These are phyloP conservation scores for Podospora tetraspora DNA, from an alignment of 495 filamentous ascomycete genomes.

Conservation along the genomic window DNA sequence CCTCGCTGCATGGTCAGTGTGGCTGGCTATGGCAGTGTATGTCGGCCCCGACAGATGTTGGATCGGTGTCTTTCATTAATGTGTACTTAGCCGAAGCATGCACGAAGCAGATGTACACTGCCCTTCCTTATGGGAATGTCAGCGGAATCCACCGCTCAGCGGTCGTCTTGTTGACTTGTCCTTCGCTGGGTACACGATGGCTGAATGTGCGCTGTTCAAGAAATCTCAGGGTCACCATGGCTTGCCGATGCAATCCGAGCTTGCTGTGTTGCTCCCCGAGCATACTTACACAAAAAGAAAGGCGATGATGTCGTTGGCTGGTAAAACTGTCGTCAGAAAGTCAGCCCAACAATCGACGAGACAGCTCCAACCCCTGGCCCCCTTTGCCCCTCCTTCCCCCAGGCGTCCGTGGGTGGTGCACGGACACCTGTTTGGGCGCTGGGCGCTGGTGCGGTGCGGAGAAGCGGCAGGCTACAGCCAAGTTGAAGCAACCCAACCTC, in stretches of 20 bases:
- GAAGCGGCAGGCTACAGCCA: background rate
- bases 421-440: background rate
- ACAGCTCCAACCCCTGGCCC: constrained; percentile 1
- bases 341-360: background rate
- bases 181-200: too few relatives aligned
- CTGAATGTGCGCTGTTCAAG: background rate
- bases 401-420: constrained; percentile 3
- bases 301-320: constrained; percentile 9
- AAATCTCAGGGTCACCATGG: background rate
- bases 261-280: background rate
- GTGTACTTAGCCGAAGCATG: background rate
- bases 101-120: background rate
- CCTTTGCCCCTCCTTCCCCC: background rate
- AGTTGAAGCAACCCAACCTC: background rate
- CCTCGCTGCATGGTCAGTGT: too few relatives aligned
- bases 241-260: constrained; percentile 12
- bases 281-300: background rate
- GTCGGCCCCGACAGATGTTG: background rate
- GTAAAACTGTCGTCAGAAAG: background rate
- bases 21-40: too few relatives aligned
- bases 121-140: background rate
- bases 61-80: background rate
- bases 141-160: background rate
- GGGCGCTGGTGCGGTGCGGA: constrained; percentile 1
- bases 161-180: background rate